Base-by-base conservation (phyloP, 2,329 filamentous ascomycete genomes). In the Hymenoscyphus scutula region DNA sequence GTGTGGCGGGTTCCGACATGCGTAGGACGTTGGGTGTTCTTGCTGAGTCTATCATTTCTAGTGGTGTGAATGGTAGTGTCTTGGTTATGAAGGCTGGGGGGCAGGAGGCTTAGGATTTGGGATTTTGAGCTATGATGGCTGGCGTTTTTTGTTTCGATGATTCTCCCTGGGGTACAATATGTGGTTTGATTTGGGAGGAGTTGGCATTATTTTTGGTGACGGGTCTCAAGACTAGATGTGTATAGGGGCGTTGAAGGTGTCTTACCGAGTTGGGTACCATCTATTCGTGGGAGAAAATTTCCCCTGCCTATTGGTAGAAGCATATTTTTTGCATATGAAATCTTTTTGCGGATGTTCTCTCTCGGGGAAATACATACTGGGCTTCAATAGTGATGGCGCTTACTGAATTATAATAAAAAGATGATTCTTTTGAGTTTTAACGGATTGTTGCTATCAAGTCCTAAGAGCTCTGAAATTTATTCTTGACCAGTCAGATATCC, bases 21-120 rank as follows among this genome's bases (percentile, higher is more conserved):
- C 77, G 75, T 58, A 80, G 76, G 72, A 84, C 84, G 29, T 70
- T 90, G 37, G 87, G 88, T 10, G 76, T 79, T n/a, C 77, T 87
- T 32, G 85, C 84, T 10, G 83, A 87, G 73, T 79, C 81, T 62
- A 75, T 89, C n/a, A 81, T 86, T 53, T 80, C 80, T 58, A 80
- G 79, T 53, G 82, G 81, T 13, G 75, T 89, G n/a, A 82, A 81
- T 66, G 85, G 87, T 0, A 91, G 89, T 74, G 76, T 92, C 29
- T 77, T 92, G 59, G 83, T 92, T 60, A 81, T 93, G 30, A 87
- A 91, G 76, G 88, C 88, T 53, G 72, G 69, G 51, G 67, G 63
- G 8, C 63, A 60, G 2, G 70, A 64, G 19, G 45, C 38, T 19
- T 59, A 59, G 45, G 48, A n/a, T 34, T 17, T 8, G n/a, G n/a